phyloP scores from a whole-genome alignment of 2,329 filamentous ascomycete genomes.

The Ophidiomyces ophidiicola region DNA sequence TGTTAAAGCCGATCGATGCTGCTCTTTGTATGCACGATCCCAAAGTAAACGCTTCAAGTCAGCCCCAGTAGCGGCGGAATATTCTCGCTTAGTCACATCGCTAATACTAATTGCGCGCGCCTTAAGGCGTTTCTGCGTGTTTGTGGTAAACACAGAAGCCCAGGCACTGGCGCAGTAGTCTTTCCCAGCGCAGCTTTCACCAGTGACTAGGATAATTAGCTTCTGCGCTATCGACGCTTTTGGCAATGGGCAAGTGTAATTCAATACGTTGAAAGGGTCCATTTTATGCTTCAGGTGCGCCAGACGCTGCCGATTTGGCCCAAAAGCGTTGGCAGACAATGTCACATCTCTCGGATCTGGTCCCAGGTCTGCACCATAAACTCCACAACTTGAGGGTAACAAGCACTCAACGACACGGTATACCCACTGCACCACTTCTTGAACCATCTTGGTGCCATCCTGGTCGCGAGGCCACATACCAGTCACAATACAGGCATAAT shows the following conservation, averaged over 20 bases:
- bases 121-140: slow-evolving; percentile 21
- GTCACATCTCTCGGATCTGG: slow-evolving; percentile 39
- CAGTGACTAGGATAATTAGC: slow-evolving; percentile 46
- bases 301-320: slow-evolving; percentile 41
- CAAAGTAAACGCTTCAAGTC: slow-evolving; percentile 38
- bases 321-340: slow-evolving; percentile 41
- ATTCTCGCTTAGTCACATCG: slow-evolving; percentile 46
- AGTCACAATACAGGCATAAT: slow-evolving; percentile 52
- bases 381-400: slow-evolving; percentile 41
- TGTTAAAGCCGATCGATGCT: slow-evolving; percentile 44
- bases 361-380: slow-evolving; percentile 51
- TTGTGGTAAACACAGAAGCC: slow-evolving; percentile 32
- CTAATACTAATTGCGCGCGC: slow-evolving; percentile 45
- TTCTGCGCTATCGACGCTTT: slow-evolving; percentile 27
- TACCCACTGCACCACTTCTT: slow-evolving; percentile 41
- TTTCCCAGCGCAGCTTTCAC: slow-evolving; percentile 44
- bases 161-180: slow-evolving; percentile 48
- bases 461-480: slow-evolving; percentile 48
- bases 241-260: slow-evolving; percentile 45
- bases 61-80: slow-evolving; percentile 39
- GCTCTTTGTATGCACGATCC: slow-evolving; percentile 51
- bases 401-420: slow-evolving; percentile 40
- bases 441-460: slow-evolving; percentile 36
- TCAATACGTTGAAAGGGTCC: slow-evolving; percentile 43
- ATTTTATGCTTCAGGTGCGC: slow-evolving; percentile 38